phyloP scores from a whole-genome alignment of 257 asterid genomes.

The Ilex asprella region DNA sequence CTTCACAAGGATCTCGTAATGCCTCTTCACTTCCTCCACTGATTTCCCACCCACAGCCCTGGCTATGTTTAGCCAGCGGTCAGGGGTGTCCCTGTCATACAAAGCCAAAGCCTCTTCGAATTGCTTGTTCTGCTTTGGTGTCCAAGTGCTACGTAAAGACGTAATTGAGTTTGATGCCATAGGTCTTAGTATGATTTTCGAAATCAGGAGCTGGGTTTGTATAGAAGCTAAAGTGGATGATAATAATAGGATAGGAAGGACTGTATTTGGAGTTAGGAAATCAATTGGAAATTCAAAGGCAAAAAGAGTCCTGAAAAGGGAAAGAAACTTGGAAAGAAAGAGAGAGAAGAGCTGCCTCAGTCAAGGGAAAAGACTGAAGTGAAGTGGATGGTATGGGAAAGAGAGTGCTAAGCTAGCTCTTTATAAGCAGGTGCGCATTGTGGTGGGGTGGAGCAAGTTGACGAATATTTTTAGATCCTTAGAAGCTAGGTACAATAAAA shows the following conservation, averaged over 20 bases:
- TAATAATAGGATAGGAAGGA: neutral
- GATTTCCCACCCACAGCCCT: slow-evolving; percentile 38
- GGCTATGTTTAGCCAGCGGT: slow-evolving; percentile 38
- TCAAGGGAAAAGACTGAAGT: slow-evolving; percentile 22
- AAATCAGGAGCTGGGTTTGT: neutral
- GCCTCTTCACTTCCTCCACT: slow-evolving; percentile 34
- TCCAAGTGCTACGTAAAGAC: slow-evolving; percentile 36
- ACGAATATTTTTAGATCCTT: slow-evolving; percentile 19
- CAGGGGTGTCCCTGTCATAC: slow-evolving; percentile 38
- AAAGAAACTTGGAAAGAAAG: neutral
- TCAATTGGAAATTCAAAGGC: neutral
- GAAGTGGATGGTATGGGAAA: slow-evolving; percentile 27
- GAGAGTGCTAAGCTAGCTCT: slow-evolving; percentile 16
- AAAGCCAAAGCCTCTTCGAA: slow-evolving; percentile 41
- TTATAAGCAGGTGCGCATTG: slow-evolving; percentile 35
- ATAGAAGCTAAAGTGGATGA: no score
- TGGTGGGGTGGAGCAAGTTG: slow-evolving; percentile 34
- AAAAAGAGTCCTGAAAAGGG: neutral
- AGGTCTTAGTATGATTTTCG: neutral
- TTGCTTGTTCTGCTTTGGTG: slow-evolving; percentile 40
- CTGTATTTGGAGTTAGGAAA: neutral
- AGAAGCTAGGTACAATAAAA: slow-evolving; percentile 5
- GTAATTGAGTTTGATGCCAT: slow-evolving; percentile 63
- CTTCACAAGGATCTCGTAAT: slow-evolving; percentile 33
- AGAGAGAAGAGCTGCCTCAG: slow-evolving; percentile 10